Percentiles rank a stretch among this genome's conserved stretches.
These are phyloP conservation scores for Arthrobotrys iridis DNA, from an alignment of 2,329 filamentous ascomycete genomes.

Conservation along the genomic window DNA sequence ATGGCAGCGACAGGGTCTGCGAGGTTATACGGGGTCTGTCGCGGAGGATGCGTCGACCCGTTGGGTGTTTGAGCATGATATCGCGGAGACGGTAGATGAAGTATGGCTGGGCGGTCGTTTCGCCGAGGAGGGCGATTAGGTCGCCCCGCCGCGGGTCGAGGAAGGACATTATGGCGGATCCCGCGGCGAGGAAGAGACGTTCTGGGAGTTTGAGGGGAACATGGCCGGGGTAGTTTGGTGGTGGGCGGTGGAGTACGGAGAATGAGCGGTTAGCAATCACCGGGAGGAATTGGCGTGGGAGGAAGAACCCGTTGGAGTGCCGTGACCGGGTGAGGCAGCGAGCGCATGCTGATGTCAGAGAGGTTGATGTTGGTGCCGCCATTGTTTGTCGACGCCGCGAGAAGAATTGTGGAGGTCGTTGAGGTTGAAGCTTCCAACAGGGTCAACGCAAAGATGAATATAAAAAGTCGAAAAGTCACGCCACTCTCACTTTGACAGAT, in stretches of 20 bases:
- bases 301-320: not conserved
- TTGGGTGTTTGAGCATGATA: constrained; percentile 85
- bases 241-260: constrained; percentile 84
- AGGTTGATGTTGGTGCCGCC: constrained; percentile 12
- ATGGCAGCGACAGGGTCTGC: constrained; percentile 70
- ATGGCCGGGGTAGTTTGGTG: constrained; percentile 90
- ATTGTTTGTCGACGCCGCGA: constrained; percentile 8
- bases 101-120: constrained; percentile 92
- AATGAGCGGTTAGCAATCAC: constrained; percentile 66
- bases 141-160: constrained; percentile 85
- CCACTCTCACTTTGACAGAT: not conserved
- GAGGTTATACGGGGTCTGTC: constrained; percentile 90
- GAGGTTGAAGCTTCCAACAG: not conserved
- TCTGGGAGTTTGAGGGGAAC: constrained; percentile 84
- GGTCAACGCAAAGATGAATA: constrained; percentile 4
- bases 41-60: constrained; percentile 88
- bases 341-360: constrained; percentile 9
- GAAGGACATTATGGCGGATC: constrained; percentile 72
- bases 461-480: constrained; percentile 1
- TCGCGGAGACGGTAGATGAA: constrained; percentile 92
- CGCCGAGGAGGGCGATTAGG: constrained; percentile 91
- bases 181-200: constrained; percentile 75
- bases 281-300: constrained; percentile 2
- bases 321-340: constrained; percentile 20
- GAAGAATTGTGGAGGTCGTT: not conserved